A percentile compares a stretch with the other conserved stretches of the same genome.
These are phyloP conservation scores for Wickerhamomyces rabaulensis DNA, from an alignment of 805 yeast genomes.

Conservation along the genomic window DNA sequence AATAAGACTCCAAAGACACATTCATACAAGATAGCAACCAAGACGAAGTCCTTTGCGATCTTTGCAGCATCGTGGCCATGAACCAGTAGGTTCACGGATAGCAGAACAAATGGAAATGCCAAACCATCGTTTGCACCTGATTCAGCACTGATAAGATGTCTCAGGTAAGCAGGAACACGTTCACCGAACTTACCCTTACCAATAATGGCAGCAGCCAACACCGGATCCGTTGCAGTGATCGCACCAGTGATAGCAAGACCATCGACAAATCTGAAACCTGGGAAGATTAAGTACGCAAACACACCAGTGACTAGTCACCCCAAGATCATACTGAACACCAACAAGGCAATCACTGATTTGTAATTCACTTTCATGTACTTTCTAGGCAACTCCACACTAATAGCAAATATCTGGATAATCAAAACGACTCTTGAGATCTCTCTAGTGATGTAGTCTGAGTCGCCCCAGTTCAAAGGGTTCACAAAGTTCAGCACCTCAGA, in stretches of 20 bases:
- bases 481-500: constrained; percentile 84
- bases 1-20: constrained; percentile 72
- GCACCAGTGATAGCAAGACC: constrained; percentile 77
- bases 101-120: constrained; percentile 84
- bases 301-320: constrained; percentile 84
- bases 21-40: constrained; percentile 71
- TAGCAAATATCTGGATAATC: constrained; percentile 86
- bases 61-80: constrained; percentile 58
- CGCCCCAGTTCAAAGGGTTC: constrained; percentile 78
- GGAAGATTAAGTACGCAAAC: constrained; percentile 73
- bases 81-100: constrained; percentile 61
- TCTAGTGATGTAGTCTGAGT: constrained; percentile 71
- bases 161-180: constrained; percentile 86
- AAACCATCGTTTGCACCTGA: constrained; percentile 90
- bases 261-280: constrained; percentile 63
- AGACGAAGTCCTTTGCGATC: constrained; percentile 74
- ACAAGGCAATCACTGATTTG: constrained; percentile 66
- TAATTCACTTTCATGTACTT: constrained; percentile 83
- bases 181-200: constrained; percentile 90
- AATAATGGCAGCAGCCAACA: constrained; percentile 91
- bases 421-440: constrained; percentile 78
- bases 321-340: constrained; percentile 80
- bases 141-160: constrained; percentile 76
- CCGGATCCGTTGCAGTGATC: constrained; percentile 92
- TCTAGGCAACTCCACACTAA: constrained; percentile 88